phyloP scores from a whole-genome alignment of 2,329 filamentous ascomycete genomes.

The Colletotrichum zoysiae region DNA sequence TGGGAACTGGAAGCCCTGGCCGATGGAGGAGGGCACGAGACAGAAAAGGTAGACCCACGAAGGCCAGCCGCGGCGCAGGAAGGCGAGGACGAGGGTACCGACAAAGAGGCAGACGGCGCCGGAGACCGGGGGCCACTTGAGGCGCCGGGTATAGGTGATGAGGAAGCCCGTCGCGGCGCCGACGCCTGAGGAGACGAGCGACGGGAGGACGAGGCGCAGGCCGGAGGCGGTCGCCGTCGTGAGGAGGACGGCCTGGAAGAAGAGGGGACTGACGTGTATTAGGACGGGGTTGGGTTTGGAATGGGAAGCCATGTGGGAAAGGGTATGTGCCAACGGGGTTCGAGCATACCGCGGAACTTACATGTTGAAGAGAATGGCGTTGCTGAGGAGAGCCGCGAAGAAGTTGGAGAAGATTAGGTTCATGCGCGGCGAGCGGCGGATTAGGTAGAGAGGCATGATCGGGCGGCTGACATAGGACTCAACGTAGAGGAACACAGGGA shows the following conservation, averaged over 20 bases:
- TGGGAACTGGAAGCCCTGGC: conserved; percentile 74
- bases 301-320: too few species aligned
- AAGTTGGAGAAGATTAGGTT: conserved; percentile 70
- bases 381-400: conserved; percentile 63
- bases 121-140: conserved; percentile 70
- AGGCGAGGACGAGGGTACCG: conserved; percentile 64
- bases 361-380: conserved; percentile 72
- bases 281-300: not conserved
- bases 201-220: conserved; percentile 76
- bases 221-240: conserved; percentile 78
- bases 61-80: conserved; percentile 65
- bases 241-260: conserved; percentile 81
- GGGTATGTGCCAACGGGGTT: not conserved
- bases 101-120: conserved; percentile 63
- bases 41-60: conserved; percentile 66
- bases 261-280: conserved; percentile 69
- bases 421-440: conserved; percentile 63
- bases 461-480: conserved; percentile 65
- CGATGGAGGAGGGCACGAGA: conserved; percentile 68
- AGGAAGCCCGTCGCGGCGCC: conserved; percentile 72
- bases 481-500: conserved; percentile 64
- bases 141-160: conserved; percentile 68
- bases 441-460: conserved; percentile 70
- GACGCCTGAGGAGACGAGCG: conserved; percentile 65
- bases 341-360: conserved; percentile 46